Evolutionary conservation across 208 protist species (phyloP), one percentile per base, ranked within the genome.

Genomic region (Porcisia deanei): DNA sequence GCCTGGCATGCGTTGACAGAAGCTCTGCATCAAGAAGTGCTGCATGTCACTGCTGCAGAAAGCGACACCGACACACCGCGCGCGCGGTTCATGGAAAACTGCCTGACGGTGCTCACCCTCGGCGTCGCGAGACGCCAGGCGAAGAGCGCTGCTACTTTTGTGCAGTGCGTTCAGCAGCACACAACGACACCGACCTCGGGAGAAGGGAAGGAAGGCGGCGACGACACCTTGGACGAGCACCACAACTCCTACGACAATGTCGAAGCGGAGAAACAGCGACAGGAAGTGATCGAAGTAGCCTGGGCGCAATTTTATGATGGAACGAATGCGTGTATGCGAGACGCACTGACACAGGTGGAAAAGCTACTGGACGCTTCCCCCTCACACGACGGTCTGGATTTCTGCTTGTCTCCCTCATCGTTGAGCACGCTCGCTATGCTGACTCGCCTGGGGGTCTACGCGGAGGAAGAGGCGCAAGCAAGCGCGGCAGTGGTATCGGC

Each of bases 371-470:
- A 39, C 37, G 49, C 45, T 8, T 59, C n/a, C 18, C 16, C 37
- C 20, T 59, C 68, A 25, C n/a, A 22, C 37, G 45, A 54, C 2
- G 20, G 52, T 18, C 10, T 12, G 43, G 25, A 8, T 45, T 52
- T 7, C 43, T 75, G 71, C 16, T 22, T 75, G 41, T 66, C 71
- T 39, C 71, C 71, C 4, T 63, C 58, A 14, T 63, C 71, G 34
- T 30, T 75, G 34, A 65, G 55, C 16, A 75, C 71, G 43, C 71
- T 75, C 55, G 71, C 71, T 18, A 34, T 75, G 14, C 71, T 75
- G 55, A 18, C 55, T 47, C 71, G 71, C 47, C 25, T 75, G 41
- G 71, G 71, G 18, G 41, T 65, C 34, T 72, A 72, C 54, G 53
- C 37, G 18, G 68, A 72, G 53, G 68, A 59, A 59, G 68, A 57